Evolutionary conservation across 2,329 filamentous ascomycete species (phyloP).

Genomic region (Venturia oleaginea): DNA sequence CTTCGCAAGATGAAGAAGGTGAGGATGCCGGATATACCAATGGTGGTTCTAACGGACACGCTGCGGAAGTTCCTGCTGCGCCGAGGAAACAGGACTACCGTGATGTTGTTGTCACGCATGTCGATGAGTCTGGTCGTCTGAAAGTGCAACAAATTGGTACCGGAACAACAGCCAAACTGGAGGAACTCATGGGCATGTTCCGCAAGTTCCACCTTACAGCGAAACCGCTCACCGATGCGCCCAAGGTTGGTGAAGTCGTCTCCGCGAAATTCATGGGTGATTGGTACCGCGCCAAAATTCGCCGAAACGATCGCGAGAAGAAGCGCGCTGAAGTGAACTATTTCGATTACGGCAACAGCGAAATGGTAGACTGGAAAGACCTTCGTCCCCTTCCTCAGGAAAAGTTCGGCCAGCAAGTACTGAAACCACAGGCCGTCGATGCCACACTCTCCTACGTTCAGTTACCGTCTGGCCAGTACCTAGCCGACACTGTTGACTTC

Average conservation of each 20-base stretch:
- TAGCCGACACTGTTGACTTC: constrained; percentile 67
- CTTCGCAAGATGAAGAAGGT: constrained; percentile 66
- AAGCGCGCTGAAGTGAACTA: constrained; percentile 85
- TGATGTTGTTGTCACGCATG: constrained; percentile 84
- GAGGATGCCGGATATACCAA: constrained; percentile 35
- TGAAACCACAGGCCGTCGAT: constrained; percentile 57
- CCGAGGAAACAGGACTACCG: constrained; percentile 79
- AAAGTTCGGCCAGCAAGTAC: constrained; percentile 48
- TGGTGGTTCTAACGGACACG: constrained; percentile 35
- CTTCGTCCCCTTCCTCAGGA: constrained; percentile 71
- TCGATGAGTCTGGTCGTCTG: constrained; percentile 71
- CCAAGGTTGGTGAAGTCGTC: constrained; percentile 86
- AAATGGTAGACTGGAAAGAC: constrained; percentile 74
- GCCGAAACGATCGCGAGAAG: constrained; percentile 83
- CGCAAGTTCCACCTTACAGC: constrained; percentile 76
- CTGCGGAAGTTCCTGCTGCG: constrained; percentile 43
- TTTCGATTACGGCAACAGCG: constrained; percentile 93
- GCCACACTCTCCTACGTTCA: constrained; percentile 83
- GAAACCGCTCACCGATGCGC: constrained; percentile 60
- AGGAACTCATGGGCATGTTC: constrained; percentile 85
- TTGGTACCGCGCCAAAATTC: constrained; percentile 90
- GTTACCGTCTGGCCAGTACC: constrained; percentile 78
- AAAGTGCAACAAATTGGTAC: constrained; percentile 88
- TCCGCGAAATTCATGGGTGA: constrained; percentile 88
- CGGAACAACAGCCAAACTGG: constrained; percentile 73